These are phyloP conservation scores for Entomortierella parvispora DNA, from an alignment of 192 early-diverging fungal genomes.

Conservation along the genomic window DNA sequence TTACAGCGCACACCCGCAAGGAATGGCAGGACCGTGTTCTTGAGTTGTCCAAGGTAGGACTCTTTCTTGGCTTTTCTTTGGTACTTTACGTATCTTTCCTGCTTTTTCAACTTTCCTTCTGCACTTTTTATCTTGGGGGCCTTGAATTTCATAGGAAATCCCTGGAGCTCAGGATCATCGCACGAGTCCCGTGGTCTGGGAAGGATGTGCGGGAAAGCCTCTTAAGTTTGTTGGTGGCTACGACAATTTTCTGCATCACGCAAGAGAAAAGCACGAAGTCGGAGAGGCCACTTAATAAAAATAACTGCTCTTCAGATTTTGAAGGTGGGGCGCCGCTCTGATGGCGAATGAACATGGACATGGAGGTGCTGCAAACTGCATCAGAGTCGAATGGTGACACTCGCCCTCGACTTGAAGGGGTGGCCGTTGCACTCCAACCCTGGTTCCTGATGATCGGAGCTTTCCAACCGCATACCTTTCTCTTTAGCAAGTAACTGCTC, in stretches of 20 bases:
- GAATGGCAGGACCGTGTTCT: conserved; percentile 37
- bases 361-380: too few relatives aligned
- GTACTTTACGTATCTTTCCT: background rate
- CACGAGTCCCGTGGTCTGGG: conserved; percentile 47
- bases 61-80: background rate
- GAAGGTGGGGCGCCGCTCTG: too few relatives aligned
- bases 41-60: conserved; percentile 20
- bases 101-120: background rate
- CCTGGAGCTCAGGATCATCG: conserved; percentile 45
- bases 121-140: too few relatives aligned
- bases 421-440: too few relatives aligned
- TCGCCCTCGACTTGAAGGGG: too few relatives aligned
- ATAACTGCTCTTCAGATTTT: too few relatives aligned
- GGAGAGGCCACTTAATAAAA: conserved; percentile 10
- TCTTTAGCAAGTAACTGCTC: too few relatives aligned
- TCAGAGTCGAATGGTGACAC: too few relatives aligned
- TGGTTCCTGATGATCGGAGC: too few relatives aligned
- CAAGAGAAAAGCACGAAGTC: conserved; percentile 22
- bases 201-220: conserved; percentile 35
- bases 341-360: too few relatives aligned
- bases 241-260: conserved; percentile 35
- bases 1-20: conserved; percentile 34
- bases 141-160: conserved; percentile 26
- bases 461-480: too few relatives aligned
- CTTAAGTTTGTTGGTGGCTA: conserved; percentile 40